Base-by-base conservation (phyloP, 2,329 filamentous ascomycete species). In the Sporothrix humicola region DNA sequence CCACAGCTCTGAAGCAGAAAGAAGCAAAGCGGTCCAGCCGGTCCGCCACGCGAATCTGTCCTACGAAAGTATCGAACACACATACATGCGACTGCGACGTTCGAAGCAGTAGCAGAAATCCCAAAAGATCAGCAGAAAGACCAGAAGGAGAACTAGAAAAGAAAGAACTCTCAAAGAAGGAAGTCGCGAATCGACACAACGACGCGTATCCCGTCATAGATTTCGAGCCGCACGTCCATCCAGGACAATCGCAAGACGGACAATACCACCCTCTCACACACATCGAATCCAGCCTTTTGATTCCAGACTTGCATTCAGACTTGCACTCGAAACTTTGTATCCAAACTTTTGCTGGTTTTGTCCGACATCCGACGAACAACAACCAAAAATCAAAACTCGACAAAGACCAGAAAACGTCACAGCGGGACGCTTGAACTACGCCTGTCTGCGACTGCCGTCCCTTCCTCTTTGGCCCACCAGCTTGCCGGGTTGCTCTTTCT, bases 1-100 rank as follows among this genome's bases (percentile, higher is more conserved):
- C 42, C 63, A 52, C 63, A 42, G 63, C 54, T 52, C 72, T 50
- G 71, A 73, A 73, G 42, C 70, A 70, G n/a, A 63, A 58, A 48
- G 37, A 50, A 9, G 23, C 58, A 52, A n/a, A 58, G 42, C 69
- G 69, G 69, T 71, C 69, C 69, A 61, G 20, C 69, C 69, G 69
- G 69, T 71, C 69, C 54, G 69, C 42, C 61, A 48, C 61, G 61
- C 69, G 54, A 71, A 26, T 58, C 61, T 61, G 50, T 65, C 71
- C 48, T 17, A 71, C 66, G 31, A 56, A 12, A 66, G 61, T 20
- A 65, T 37, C 61, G 20, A 26, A 20, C 9, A 61, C 17, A 17
- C 20, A 37, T 58, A 58, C 23, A 58, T 65, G 37, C 61, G 61
- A 26, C 61, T 66, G 61, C 42, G 61, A 66, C 59, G 52, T 56